phyloP scores from a whole-genome alignment of 1,139 yeast species.

The Debaryomyces udenii region DNA sequence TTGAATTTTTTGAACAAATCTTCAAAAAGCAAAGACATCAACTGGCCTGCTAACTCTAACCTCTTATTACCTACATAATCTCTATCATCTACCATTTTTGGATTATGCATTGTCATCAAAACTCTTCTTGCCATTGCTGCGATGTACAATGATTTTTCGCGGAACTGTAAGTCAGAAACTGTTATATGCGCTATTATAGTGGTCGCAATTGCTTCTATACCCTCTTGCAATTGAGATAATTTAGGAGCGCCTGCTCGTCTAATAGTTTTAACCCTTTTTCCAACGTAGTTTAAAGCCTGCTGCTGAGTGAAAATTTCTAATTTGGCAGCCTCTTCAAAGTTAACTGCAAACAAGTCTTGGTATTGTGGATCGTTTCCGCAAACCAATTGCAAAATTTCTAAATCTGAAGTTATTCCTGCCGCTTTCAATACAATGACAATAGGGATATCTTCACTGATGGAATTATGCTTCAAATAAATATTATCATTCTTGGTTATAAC shows the following conservation, averaged over 20 bases:
- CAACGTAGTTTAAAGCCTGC: constrained; percentile 90
- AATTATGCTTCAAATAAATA: constrained; percentile 90
- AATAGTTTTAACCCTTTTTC: constrained; percentile 87
- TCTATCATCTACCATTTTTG: constrained; percentile 95
- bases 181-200: constrained; percentile 95
- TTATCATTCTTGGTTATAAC: constrained; percentile 90
- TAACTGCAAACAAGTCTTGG: constrained; percentile 89
- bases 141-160: constrained; percentile 91
- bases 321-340: constrained; percentile 91
- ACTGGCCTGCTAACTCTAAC: constrained; percentile 94
- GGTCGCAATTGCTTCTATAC: constrained; percentile 95
- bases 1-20: constrained; percentile 96
- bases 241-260: constrained; percentile 86
- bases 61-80: constrained; percentile 99
- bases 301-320: constrained; percentile 87
- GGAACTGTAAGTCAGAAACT: constrained; percentile 81
- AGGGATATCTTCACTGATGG: constrained; percentile 93
- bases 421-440: constrained; percentile 93
- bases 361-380: constrained; percentile 88
- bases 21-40: constrained; percentile 91
- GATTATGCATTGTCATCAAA: constrained; percentile 92
- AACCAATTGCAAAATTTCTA: constrained; percentile 90
- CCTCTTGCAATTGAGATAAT: constrained; percentile 83
- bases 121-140: constrained; percentile 98
- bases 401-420: constrained; percentile 90